Evolutionary conservation across 2,329 filamentous ascomycete genomes (phyloP), one percentile per base, ranked within the genome.

Genomic region (Stemphylium beticola): DNA sequence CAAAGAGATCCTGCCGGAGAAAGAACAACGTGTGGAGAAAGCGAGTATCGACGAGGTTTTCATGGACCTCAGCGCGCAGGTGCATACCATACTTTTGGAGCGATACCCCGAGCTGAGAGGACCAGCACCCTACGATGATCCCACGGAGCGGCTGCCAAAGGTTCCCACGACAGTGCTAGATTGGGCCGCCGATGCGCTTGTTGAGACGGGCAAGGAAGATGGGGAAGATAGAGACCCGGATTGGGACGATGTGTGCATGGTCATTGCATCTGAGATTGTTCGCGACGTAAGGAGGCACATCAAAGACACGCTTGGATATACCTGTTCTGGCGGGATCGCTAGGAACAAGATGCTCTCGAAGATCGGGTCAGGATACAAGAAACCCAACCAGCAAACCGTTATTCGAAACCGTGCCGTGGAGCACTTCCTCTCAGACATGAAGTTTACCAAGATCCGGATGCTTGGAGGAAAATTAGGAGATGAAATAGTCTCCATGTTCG

Each of bases 41-140:
- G 95, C 93, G 15, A 89, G 92, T 68, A 90, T 98, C 50, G 95
- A 99, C 72, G 95, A 99, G 76, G 92, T 97, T 8, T 99, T 97
- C 70, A 79, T 98, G 56, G 95, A 99, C 75, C 77, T 99, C 44
- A 96, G 92, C 9, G 88, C 89, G 0, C 89, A 97, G 57, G 84
- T 97, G 3, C 90, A 96, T 74, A 82, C 82, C 2, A 81, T 90
- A 24, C 78, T 99, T 43, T 76, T 96, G 36, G 82, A 90, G 62
- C 81, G 90, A 46, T 96, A 92, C 74, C 87, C 91, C 0, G 88
- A 95, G 72, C 76, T 98, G 44, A 72, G 74, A 24, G 81, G 80
- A 4, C 85, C 86, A 5, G 81, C 88, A n/a, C 88, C 88, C 1
- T 90, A 91, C 62, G 87, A 91, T 62, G 89, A 95, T 66, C 83